Evolutionary conservation across 2,329 filamentous ascomycete species (phyloP), one percentile per base, ranked within the genome.

Genomic region (Neoarthrinium moseri): DNA sequence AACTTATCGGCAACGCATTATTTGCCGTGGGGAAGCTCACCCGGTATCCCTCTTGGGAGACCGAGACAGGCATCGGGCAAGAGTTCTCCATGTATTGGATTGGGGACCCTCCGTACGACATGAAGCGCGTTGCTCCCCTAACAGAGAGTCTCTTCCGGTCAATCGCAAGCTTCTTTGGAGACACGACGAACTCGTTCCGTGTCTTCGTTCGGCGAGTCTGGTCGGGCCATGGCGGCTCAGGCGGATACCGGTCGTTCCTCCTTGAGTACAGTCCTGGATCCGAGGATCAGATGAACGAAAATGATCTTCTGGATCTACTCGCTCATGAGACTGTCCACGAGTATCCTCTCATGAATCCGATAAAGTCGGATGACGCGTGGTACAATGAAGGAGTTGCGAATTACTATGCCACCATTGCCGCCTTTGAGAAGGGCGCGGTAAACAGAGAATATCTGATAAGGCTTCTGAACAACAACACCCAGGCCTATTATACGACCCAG

Each of bases 371-470:
- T 6, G 29, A 33, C 24, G 29, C 18, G 11, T 43, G 40, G 40
- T 33, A 33, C 29, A 18, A 23, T 34, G 40, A 43, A 43, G 40
- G 40, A 30, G 40, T 43, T n/a, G 40, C 40, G 18, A 43, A 43
- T 29, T 43, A 43, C 27, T 43, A 43, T 20, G 40, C 26, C 15
- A n/a, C 29, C 5, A 43, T 43, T 33, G 40, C 26, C n/a, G 6
- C 40, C 15, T 43, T 21, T 20, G 40, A 33, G 29, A n/a, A 20
- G 10, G 40, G 40, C 5, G 26, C 29, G 10, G 40, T 33, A n/a
- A 29, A 34, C 24, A n/a, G 40, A 5, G 10, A 43, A 18, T 21
- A 43, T 21, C 40, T 43, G 15, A 21, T 34, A n/a, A 32, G 24
- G n/a, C 7, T 21, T 13, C 20, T 43, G 40, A 43, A 43, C 17